Conservation (phyloP, 1,284 basidiomycete species). For the Apiotrichum sp. region DNA sequence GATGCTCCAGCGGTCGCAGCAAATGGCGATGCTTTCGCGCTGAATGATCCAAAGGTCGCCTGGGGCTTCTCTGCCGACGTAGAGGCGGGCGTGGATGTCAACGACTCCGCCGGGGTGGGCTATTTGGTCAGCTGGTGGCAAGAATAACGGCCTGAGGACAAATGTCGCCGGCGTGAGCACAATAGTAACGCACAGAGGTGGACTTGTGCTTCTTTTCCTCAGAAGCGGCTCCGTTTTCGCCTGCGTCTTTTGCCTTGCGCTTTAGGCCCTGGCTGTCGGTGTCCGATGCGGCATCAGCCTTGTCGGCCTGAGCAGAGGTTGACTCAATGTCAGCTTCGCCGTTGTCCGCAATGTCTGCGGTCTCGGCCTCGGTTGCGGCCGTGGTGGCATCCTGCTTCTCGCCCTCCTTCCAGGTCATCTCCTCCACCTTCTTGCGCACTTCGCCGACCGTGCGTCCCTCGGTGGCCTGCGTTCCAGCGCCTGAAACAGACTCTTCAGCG, state of each 20-base stretch:
- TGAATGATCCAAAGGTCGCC: constrained; percentile 56
- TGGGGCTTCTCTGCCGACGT: constrained; percentile 28
- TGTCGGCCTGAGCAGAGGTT: constrained; percentile 3
- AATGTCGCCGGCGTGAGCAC: not conserved
- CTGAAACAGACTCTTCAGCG: not conserved
- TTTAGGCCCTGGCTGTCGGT: constrained; percentile 26
- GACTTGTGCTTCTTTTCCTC: constrained; percentile 22
- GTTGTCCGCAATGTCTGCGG: constrained; percentile 3
- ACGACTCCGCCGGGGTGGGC: constrained; percentile 3
- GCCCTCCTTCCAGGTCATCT: constrained; percentile 38
- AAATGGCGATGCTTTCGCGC: constrained; percentile 24
- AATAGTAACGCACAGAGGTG: constrained; percentile 13
- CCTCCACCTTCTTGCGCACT: constrained; percentile 41
- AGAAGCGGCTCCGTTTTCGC: constrained; percentile 20
- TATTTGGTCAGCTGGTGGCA: not conserved
- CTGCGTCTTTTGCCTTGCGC: constrained; percentile 34
- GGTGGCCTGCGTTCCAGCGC: not conserved
- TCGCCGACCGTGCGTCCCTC: constrained; percentile 35
- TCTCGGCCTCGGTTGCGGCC: constrained; percentile 4
- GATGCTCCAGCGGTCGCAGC: constrained; percentile 8
- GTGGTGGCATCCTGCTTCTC: not conserved
- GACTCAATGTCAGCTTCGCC: not conserved
- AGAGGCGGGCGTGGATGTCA: not conserved
- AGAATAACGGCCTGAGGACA: not conserved
- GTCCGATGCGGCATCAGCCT: constrained; percentile 9